Base-by-base conservation (phyloP, 2,329 filamentous ascomycete genomes). In the Ophiosphaerella herpotricha region DNA sequence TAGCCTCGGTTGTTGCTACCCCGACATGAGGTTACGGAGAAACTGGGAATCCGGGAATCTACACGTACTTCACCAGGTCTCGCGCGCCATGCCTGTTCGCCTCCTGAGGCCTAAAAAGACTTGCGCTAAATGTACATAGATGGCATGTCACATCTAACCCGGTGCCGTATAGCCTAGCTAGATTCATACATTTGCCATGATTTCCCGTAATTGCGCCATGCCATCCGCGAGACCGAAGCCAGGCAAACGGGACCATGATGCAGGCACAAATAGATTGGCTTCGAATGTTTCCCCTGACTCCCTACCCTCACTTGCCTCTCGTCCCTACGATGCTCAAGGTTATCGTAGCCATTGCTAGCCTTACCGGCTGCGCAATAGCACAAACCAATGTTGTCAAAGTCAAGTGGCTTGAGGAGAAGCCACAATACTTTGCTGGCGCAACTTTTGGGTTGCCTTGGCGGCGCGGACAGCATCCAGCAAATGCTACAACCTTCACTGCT, bases 401-500 rank as follows among this genome's bases (percentile, higher is more conserved):
- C 26, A 68, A 63, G 44, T 71, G 68, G 68, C 57, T 71, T 5
- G 64, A 68, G 8, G 61, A 51, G 11, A 59, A 58, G 2, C 65
- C 68, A 18, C 37, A 62, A 29, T 58, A 67, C 48, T 62, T 63
- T 39, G 58, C 55, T 11, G 73, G 73, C 2, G 70, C 70, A 2
- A 74, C 70, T 0, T 75, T 75, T 32, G 75, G 75, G 29, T 54
- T 77, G 7, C 74, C 72, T 12, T 76, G 73, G 67, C 63, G 66
- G 23, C 63, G 62, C 4, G 75, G 73, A 13, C 69, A 72, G 43
- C 67, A 75, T 23, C 63, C 64, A 38, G 66, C 72, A 12, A 69
- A 73, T 34, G 55, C 57, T 40, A 76, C 75, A 14, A 67, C 54
- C 26, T 75, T 64, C 54, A 64, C 48, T 31, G 54, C 57, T 42